phyloP scores from a whole-genome alignment of 176 grass and related monocot genomes.

The Dactylis glomerata region DNA sequence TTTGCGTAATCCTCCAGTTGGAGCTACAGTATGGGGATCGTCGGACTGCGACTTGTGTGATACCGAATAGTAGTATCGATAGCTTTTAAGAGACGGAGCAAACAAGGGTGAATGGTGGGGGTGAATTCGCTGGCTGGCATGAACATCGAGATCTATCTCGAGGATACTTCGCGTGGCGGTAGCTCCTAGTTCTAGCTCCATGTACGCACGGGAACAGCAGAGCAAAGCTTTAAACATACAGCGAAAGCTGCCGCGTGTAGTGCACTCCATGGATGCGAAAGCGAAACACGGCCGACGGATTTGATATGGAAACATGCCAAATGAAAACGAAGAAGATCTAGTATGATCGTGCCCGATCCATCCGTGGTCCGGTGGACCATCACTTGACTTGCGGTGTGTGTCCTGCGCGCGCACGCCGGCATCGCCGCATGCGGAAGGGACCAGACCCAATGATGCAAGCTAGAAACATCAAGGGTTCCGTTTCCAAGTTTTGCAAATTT shows the following conservation, averaged over 20 bases:
- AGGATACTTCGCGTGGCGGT: too few relatives aligned
- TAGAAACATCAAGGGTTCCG: too few relatives aligned
- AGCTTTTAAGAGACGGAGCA: neutral
- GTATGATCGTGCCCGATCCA: neutral
- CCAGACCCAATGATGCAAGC: too few relatives aligned
- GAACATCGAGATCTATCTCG: too few relatives aligned
- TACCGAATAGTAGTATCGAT: neutral
- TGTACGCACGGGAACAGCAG: too few relatives aligned
- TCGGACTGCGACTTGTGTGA: neutral
- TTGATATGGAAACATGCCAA: neutral
- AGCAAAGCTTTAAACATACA: too few relatives aligned
- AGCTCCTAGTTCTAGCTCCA: too few relatives aligned
- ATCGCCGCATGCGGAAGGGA: neutral
- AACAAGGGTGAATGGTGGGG: neutral
- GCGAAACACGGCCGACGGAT: neutral
- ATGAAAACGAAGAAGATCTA: too few relatives aligned
- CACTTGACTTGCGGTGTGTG: neutral
- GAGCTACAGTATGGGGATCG: neutral
- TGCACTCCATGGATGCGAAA: neutral
- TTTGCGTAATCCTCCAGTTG: neutral
- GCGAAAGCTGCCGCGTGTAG: too few relatives aligned
- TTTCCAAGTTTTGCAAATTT: too few relatives aligned
- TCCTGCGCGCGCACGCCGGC: neutral
- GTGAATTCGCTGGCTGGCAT: neutral
- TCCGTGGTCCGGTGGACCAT: neutral